These are phyloP conservation scores for Panicum virgatum DNA, from an alignment of 202 grass and related monocot species.

Conservation along the genomic window DNA sequence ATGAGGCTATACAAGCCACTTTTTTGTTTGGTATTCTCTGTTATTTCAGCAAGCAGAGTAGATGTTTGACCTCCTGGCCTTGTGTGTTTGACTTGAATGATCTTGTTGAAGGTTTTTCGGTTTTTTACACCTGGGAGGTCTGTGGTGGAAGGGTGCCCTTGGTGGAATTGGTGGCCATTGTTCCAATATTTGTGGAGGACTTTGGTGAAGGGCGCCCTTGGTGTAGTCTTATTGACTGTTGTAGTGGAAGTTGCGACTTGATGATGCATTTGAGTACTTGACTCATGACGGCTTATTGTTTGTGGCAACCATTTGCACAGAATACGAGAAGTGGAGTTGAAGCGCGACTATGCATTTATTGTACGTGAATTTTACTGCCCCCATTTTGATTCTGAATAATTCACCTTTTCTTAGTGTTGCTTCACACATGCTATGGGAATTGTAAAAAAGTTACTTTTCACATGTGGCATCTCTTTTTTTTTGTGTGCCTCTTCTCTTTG, in stretches of 20 bases:
- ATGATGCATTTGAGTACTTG: slow-evolving; percentile 71
- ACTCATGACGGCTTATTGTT: slow-evolving; percentile 84
- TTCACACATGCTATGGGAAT: neutral
- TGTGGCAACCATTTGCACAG: slow-evolving; percentile 92
- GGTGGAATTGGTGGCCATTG: slow-evolving; percentile 90
- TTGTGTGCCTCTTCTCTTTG: slow-evolving; percentile 4
- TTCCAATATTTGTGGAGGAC: slow-evolving; percentile 81
- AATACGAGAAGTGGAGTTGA: slow-evolving; percentile 99
- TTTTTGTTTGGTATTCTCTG: slow-evolving; percentile 16
- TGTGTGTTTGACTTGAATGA: slow-evolving; percentile 87
- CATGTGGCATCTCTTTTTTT: neutral
- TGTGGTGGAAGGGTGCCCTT: slow-evolving; percentile 96
- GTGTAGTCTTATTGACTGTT: slow-evolving; percentile 89
- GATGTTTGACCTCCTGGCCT: slow-evolving; percentile 40
- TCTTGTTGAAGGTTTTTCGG: slow-evolving; percentile 99
- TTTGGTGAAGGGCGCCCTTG: slow-evolving; percentile 85
- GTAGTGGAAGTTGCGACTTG: slow-evolving; percentile 73
- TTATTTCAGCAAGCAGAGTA: slow-evolving; percentile 48
- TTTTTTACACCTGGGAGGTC: slow-evolving; percentile 85
- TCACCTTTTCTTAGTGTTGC: neutral
- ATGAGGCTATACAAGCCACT: neutral
- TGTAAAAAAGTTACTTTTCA: slow-evolving; percentile 22
- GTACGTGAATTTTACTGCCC: slow-evolving; percentile 53
- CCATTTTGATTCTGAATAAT: neutral
- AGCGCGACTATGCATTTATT: slow-evolving; percentile 99